Conservation (phyloP, 129 eudicot genomes). For the Mikania micrantha region DNA sequence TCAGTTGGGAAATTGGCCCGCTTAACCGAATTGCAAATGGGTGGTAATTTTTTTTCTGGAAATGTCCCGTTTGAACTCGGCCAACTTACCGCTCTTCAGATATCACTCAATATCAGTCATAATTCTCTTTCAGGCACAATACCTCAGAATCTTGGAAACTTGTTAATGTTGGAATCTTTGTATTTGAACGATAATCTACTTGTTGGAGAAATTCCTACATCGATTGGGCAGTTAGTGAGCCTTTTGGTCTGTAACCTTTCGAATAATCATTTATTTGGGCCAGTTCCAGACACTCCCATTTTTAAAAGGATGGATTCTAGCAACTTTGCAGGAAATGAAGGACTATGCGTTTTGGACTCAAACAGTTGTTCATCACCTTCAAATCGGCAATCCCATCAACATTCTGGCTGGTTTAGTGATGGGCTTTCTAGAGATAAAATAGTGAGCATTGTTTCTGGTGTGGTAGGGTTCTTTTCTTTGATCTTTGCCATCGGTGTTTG, state of each 20-base stretch:
- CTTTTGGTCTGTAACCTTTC: constrained; percentile 72
- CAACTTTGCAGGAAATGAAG: constrained; percentile 68
- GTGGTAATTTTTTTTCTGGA: constrained; percentile 78
- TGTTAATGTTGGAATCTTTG: constrained; percentile 70
- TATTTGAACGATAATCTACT: constrained; percentile 70
- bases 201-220: constrained; percentile 65
- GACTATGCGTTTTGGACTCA: constrained; percentile 41
- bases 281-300: constrained; percentile 55
- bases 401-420: constrained; percentile 37
- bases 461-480: constrained; percentile 57
- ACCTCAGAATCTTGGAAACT: constrained; percentile 73
- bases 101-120: constrained; percentile 77
- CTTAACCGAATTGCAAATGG: constrained; percentile 88
- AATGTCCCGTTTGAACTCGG: constrained; percentile 67
- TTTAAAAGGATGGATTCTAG: constrained; percentile 64
- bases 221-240: constrained; percentile 59
- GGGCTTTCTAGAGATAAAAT: constrained; percentile 48
- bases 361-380: constrained; percentile 40
- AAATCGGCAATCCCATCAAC: constrained; percentile 19
- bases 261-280: constrained; percentile 58
- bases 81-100: constrained; percentile 66
- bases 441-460: constrained; percentile 42
- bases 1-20: constrained; percentile 57
- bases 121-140: constrained; percentile 67
- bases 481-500: constrained; percentile 47